Base-by-base conservation (phyloP, 2,329 filamentous ascomycete species). In the Fusarium pseudonygamai region DNA sequence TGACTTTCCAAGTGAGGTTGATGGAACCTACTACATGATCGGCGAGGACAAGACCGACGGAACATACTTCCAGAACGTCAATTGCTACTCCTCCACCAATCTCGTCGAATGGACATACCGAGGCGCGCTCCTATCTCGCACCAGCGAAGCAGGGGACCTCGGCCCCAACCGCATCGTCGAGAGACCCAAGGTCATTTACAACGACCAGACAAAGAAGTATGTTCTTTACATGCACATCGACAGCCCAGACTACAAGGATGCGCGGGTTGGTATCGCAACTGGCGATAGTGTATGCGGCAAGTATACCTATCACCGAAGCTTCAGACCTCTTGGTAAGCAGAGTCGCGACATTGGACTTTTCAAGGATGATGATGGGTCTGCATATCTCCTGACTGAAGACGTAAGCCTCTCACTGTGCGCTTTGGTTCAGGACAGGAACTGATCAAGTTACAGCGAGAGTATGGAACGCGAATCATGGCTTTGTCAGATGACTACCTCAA, bases 161-260 rank as follows among this genome's bases (percentile, higher is more conserved):
- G 91, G 90, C 0, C 89, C 89, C 0, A 85, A 85, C 69, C 86
- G 90, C 6, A 85, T 93, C 16, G 87, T 93, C 5, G 91, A 93
- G 79, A 83, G 91, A 26, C 91, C 91, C 6, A 93, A 93, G 80
- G 87, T 93, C 8, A 86, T 93, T 10, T 92, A 89, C 82, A 93
- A 93, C 72, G 87, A 89, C 20, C 81, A 82, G n/a, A 92, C 90
- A 0, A 75, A 79, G 11, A 89, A 90, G 71, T 93, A 91, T 79
- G 90, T 93, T n/a, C 82, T 93, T 79, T 93, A 89, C 84, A 85
- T 93, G 84, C 91, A 93, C 77, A 91, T 92, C 55, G 91, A 93
- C 76, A 86, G 83, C 62, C 83, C 83, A 36, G 85, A 85, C 76
- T 93, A 93, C 73, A 85, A 84, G 3, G 90, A 92, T 40, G 91